Conservation (phyloP, 495 filamentous ascomycete genomes). For the Penicillium alfredii region DNA sequence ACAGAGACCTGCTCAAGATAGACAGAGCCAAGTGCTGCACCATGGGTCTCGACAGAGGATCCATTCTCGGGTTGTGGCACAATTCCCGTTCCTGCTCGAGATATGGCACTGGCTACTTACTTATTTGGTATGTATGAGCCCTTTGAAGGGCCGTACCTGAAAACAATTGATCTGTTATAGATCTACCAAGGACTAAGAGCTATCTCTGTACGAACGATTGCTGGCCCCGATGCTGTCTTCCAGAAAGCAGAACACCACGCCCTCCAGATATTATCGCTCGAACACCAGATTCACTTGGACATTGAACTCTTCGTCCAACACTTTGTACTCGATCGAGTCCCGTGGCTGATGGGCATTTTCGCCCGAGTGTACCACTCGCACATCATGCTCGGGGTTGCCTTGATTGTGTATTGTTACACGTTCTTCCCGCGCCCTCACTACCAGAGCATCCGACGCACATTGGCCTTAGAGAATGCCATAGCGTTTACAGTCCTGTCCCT, state of each 20-base stretch:
- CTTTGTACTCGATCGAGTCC: slow-evolving; percentile 39
- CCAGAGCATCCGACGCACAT: slow-evolving; percentile 48
- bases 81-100: slow-evolving; percentile 49
- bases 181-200: slow-evolving; percentile 57
- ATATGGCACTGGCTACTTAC: slow-evolving; percentile 65
- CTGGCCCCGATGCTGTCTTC: slow-evolving; percentile 35
- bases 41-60: too few relatives aligned
- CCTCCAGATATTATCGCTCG: slow-evolving; percentile 42
- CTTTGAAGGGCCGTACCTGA: too few relatives aligned
- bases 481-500: slow-evolving; percentile 54
- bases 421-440: slow-evolving; percentile 48
- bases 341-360: slow-evolving; percentile 55
- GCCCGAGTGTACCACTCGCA: slow-evolving; percentile 38
- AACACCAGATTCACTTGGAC: slow-evolving; percentile 46
- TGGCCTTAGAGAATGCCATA: slow-evolving; percentile 55
- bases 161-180: slow-evolving; percentile 9
- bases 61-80: slow-evolving; percentile 35
- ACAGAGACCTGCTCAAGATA: too few relatives aligned
- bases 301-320: slow-evolving; percentile 44
- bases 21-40: neutral
- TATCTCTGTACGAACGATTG: slow-evolving; percentile 49
- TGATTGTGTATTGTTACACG: slow-evolving; percentile 53
- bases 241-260: slow-evolving; percentile 45
- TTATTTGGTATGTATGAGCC: slow-evolving; percentile 42
- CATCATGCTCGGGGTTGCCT: slow-evolving; percentile 47